phyloP scores from a whole-genome alignment of 75 land plant species.

The Larix kaempferi region DNA sequence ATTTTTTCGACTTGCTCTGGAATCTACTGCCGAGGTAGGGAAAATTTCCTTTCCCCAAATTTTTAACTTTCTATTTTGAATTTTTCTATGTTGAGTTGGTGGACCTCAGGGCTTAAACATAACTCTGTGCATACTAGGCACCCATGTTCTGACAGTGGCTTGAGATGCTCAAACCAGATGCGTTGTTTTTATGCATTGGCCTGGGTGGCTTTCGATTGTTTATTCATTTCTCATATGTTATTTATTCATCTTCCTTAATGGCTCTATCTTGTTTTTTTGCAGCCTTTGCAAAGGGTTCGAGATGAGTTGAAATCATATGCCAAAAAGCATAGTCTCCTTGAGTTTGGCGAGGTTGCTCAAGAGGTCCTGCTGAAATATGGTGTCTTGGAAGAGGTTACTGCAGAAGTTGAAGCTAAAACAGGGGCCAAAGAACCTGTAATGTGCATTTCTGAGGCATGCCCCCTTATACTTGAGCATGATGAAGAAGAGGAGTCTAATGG shows the following conservation, averaged over 20 bases:
- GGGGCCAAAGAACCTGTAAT: not conserved
- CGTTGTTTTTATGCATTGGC: too few relatives aligned
- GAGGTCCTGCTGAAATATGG: constrained; percentile 45
- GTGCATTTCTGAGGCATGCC: not conserved
- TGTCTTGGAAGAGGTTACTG: constrained; percentile 22
- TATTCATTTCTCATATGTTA: not conserved
- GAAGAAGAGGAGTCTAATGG: constrained; percentile 5
- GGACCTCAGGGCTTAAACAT: too few relatives aligned
- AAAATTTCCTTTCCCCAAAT: not conserved
- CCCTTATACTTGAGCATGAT: constrained; percentile 4
- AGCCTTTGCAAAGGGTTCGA: constrained; percentile 49
- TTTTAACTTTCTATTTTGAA: not conserved
- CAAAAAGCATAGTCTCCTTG: constrained; percentile 25
- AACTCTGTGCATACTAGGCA: too few relatives aligned
- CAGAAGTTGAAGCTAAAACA: constrained; percentile 7
- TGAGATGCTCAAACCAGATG: too few relatives aligned
- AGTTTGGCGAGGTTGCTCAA: constrained; percentile 39
- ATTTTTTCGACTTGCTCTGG: constrained; percentile 37
- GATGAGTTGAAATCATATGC: constrained; percentile 56
- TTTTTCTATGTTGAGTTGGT: not conserved
- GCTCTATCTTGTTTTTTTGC: not conserved
- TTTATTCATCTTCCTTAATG: not conserved
- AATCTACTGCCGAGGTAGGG: constrained; percentile 37
- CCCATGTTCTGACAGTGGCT: too few relatives aligned
- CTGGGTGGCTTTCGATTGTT: too few relatives aligned